These are phyloP conservation scores for Fraxinus anomala DNA, from an alignment of 257 asterid genomes.

Conservation along the genomic window DNA sequence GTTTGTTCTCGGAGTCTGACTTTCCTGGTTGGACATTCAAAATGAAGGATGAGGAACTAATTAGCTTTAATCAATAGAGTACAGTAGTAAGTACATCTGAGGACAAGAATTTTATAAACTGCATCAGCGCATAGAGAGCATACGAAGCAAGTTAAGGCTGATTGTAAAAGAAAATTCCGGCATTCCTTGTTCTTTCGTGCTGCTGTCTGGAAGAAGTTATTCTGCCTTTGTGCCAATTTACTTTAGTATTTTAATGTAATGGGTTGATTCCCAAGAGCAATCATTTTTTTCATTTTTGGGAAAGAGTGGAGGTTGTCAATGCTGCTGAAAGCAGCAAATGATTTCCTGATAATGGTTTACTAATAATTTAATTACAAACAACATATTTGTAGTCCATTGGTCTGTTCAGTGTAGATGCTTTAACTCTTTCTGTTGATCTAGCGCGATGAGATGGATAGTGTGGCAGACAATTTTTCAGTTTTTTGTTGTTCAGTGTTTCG, in stretches of 20 bases:
- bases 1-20: conserved; percentile 64
- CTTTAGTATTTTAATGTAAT: neutral
- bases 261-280: neutral
- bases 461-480: neutral
- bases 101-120: conserved; percentile 43
- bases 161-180: neutral
- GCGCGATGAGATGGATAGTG: neutral
- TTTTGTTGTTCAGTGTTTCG: too few species aligned
- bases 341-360: neutral
- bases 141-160: conserved; percentile 2
- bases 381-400: neutral
- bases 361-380: neutral
- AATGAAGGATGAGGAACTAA: conserved; percentile 32
- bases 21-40: conserved; percentile 87
- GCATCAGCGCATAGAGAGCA: conserved; percentile 36
- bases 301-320: neutral
- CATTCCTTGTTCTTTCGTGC: neutral
- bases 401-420: neutral
- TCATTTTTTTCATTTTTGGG: neutral
- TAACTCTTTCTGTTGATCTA: neutral
- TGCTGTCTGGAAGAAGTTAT: neutral
- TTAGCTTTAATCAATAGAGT: neutral
- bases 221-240: neutral
- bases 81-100: conserved; percentile 6
- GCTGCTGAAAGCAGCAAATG: neutral